These are phyloP conservation scores for Trichoderma endophyticum DNA, from an alignment of 2,329 filamentous ascomycete species.

Conservation along the genomic window DNA sequence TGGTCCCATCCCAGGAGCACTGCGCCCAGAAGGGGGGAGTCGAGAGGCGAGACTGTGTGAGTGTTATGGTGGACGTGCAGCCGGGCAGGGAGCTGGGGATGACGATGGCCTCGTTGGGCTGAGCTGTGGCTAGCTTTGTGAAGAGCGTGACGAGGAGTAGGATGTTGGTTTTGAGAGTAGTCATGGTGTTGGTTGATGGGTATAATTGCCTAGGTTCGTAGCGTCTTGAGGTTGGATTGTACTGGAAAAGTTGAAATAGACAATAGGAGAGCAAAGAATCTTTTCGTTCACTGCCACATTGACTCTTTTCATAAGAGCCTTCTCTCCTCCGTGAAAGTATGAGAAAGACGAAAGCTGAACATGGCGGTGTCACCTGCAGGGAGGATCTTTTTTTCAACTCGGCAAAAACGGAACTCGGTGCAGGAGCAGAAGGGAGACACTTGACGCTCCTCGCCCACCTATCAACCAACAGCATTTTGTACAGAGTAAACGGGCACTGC, in stretches of 20 bases:
- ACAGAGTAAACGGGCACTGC: background rate
- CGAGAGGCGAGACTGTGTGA: constrained; percentile 24
- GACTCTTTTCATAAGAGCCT: background rate
- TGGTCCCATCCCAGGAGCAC: constrained; percentile 25
- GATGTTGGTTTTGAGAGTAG: background rate
- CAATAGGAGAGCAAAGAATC: background rate
- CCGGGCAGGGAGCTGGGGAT: background rate
- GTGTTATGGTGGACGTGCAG: constrained; percentile 28
- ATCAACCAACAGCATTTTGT: background rate
- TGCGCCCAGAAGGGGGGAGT: constrained; percentile 32
- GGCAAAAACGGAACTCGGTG: background rate
- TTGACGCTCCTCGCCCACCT: background rate
- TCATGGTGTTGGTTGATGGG: background rate
- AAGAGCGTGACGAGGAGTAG: background rate
- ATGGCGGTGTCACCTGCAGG: background rate
- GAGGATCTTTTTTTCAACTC: background rate
- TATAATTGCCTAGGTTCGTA: background rate
- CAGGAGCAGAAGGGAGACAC: background rate
- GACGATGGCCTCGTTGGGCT: background rate
- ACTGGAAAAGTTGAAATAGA: too few species aligned
- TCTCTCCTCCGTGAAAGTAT: background rate
- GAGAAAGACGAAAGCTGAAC: background rate
- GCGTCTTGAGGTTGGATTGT: background rate
- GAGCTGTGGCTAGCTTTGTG: background rate
- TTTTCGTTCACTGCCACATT: background rate